phyloP scores from a whole-genome alignment of 2,329 filamentous ascomycete genomes.

The Colletotrichum costaricense region DNA sequence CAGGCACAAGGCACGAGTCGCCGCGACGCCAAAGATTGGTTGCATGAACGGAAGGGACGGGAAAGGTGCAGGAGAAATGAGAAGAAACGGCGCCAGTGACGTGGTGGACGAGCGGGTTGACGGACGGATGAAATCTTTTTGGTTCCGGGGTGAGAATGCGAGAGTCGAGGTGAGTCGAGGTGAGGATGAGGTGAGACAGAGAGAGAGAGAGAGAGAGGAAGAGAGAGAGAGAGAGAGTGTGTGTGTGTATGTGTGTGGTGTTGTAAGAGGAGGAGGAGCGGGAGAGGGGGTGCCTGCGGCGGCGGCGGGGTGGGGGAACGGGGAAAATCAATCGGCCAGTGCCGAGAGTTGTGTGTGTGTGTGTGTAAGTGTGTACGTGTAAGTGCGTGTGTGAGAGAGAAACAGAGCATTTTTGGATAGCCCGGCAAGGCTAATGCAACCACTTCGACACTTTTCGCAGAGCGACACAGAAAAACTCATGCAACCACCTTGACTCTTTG shows the following conservation, averaged over 20 bases:
- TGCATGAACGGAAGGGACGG: not conserved
- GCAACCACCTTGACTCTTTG: slow-evolving; percentile 21
- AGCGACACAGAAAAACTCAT: not conserved
- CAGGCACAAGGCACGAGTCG: not conserved
- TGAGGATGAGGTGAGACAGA: not conserved
- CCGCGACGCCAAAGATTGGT: not conserved
- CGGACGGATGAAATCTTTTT: not conserved
- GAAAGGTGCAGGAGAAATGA: not conserved
- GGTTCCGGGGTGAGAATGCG: not conserved
- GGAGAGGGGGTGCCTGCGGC: not conserved
- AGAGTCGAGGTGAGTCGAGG: not conserved
- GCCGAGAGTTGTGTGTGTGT: slow-evolving; percentile 5
- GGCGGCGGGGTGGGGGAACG: not conserved
- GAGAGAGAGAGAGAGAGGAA: not conserved
- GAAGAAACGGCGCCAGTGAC: not conserved
- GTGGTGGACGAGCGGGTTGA: not conserved
- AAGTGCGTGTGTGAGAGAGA: not conserved
- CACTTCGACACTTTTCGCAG: slow-evolving; percentile 14
- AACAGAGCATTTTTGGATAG: not conserved
- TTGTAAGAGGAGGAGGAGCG: not conserved
- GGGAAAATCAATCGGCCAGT: slow-evolving; percentile 15
- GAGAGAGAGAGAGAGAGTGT: no score
- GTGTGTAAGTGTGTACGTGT: not conserved
- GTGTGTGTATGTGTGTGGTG: no score
- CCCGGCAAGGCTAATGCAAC: slow-evolving; percentile 34